These are phyloP conservation scores for Chytridium lagenaria DNA, from an alignment of 371 early-diverging fungal genomes.

Conservation along the genomic window DNA sequence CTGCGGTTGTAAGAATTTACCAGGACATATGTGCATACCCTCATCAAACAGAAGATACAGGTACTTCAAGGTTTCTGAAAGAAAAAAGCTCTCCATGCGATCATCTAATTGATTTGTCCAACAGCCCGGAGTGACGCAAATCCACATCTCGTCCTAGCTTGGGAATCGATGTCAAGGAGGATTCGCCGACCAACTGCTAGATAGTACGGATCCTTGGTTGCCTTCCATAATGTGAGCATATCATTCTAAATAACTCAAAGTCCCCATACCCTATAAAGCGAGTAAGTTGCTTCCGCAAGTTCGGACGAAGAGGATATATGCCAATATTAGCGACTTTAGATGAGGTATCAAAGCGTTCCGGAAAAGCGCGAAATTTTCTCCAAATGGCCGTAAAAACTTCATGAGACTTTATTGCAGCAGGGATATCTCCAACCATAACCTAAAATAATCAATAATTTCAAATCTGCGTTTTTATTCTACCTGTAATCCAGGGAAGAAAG, in stretches of 20 bases:
- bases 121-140: conserved; percentile 81
- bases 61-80: conserved; percentile 96
- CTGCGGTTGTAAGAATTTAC: conserved; percentile 24
- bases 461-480: conserved; percentile 18
- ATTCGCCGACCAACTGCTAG: conserved; percentile 88
- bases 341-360: conserved; percentile 84
- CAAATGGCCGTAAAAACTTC: conserved; percentile 85
- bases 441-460: conserved; percentile 21
- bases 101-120: conserved; percentile 69
- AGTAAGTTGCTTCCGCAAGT: conserved; percentile 92
- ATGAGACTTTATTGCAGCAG: conserved; percentile 80
- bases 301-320: conserved; percentile 92
- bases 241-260: conserved; percentile 13
- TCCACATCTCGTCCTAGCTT: conserved; percentile 80
- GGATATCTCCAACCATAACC: conserved; percentile 85
- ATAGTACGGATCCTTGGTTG: conserved; percentile 90
- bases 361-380: conserved; percentile 81
- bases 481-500: conserved; percentile 93
- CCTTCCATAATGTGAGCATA: conserved; percentile 48
- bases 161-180: conserved; percentile 75
- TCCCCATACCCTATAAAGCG: conserved; percentile 75
- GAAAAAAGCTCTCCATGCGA: conserved; percentile 93
- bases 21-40: conserved; percentile 30
- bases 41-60: conserved; percentile 87
- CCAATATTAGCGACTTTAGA: conserved; percentile 64